Conservation (phyloP, 2,329 filamentous ascomycete genomes). For the Diaporthe sp. region DNA sequence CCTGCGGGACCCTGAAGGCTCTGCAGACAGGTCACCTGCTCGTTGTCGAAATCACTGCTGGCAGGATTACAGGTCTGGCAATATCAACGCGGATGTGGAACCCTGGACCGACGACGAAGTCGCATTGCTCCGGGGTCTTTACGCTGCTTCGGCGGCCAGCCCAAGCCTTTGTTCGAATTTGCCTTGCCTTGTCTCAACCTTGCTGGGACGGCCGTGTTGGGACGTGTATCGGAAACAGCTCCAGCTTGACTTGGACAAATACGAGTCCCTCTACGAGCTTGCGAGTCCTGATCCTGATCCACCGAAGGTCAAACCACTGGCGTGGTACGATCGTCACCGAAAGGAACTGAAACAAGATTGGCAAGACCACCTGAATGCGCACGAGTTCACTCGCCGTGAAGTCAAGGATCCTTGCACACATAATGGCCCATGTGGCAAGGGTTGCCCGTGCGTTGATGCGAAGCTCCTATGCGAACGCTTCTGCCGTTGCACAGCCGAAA, state of each 20-base stretch:
- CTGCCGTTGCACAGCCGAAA: conserved; percentile 73
- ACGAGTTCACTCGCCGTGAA: conserved; percentile 69
- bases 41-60: conserved; percentile 60
- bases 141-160: conserved; percentile 47
- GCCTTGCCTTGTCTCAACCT: conserved; percentile 64
- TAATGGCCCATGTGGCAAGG: conserved; percentile 73
- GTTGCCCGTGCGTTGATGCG: conserved; percentile 73
- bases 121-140: conserved; percentile 62
- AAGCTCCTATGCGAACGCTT: conserved; percentile 79
- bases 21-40: conserved; percentile 7
- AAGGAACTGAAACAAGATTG: conserved; percentile 68
- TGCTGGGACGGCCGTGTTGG: conserved; percentile 66
- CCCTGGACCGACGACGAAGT: conserved; percentile 65
- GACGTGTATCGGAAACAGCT: conserved; percentile 62
- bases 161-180: conserved; percentile 49
- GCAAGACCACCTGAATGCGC: conserved; percentile 67
- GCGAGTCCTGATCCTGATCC: conserved; percentile 46
- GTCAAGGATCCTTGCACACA: conserved; percentile 77
- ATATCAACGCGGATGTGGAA: conserved; percentile 49
- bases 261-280: conserved; percentile 45
- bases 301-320: conserved; percentile 58
- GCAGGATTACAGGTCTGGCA: conserved; percentile 50
- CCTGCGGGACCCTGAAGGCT: conserved; percentile 40
- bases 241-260: conserved; percentile 52
- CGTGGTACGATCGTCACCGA: conserved; percentile 70